Evolutionary conservation across 768 basidiomycete species (phyloP).

Genomic region (Suillus ampliporus): DNA sequence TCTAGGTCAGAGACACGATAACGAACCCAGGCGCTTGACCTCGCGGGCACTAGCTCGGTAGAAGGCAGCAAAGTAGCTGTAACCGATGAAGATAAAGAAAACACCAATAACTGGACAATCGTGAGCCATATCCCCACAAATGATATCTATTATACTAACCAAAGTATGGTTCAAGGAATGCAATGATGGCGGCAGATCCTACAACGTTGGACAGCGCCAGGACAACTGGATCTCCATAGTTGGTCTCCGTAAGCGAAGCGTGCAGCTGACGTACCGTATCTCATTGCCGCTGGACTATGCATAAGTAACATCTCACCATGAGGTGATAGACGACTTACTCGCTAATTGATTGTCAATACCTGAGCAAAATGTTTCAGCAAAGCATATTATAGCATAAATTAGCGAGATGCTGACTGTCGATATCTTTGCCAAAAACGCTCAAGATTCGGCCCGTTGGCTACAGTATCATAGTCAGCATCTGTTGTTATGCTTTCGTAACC

Average conservation of each 20-base stretch:
- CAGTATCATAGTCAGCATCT: not conserved
- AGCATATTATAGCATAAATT: not conserved
- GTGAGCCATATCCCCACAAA: not conserved
- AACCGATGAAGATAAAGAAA: conserved; percentile 59
- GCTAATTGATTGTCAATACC: conserved; percentile 61
- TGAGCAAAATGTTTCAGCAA: not conserved
- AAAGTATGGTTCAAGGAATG: conserved; percentile 65
- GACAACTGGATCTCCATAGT: conserved; percentile 41
- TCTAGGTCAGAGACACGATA: not conserved
- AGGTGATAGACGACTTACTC: conserved; percentile 39
- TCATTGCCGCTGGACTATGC: conserved; percentile 52
- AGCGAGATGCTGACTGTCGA: conserved; percentile 52
- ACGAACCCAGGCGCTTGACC: conserved; percentile 58
- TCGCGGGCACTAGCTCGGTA: conserved; percentile 77
- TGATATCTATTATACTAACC: conserved; percentile 41
- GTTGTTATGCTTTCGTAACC: not conserved
- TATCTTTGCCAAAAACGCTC: conserved; percentile 68
- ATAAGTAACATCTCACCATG: not conserved
- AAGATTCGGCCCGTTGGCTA: conserved; percentile 66
- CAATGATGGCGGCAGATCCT: conserved; percentile 60
- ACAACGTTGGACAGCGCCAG: conserved; percentile 56
- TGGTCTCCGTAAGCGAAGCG: not conserved
- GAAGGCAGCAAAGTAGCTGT: conserved; percentile 68
- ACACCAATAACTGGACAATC: conserved; percentile 54
- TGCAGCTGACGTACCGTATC: conserved; percentile 46